Percentiles rank a stretch among this genome's conserved stretches.
Conservation (phyloP, 208 protist species). For the Tritrichomonas foetus region DNA sequence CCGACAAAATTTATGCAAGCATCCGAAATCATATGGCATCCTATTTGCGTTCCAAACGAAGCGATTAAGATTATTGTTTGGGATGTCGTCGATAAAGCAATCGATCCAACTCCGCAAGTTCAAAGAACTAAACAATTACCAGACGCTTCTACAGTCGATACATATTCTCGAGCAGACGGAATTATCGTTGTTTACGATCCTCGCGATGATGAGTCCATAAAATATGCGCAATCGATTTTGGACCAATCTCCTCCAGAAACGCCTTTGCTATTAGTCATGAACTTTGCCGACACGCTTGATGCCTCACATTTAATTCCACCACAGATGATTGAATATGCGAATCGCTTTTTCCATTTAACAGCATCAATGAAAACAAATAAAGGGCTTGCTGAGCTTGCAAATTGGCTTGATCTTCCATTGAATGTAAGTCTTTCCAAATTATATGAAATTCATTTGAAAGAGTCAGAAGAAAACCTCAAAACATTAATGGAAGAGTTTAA, state of each 20-base stretch:
- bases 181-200: neutral
- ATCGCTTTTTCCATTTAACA: neutral
- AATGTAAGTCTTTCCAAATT: neutral
- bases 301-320: neutral
- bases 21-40: neutral
- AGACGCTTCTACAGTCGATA: neutral
- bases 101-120: neutral
- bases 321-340: neutral
- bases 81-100: constrained; percentile 27
- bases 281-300: neutral
- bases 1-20: neutral
- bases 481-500: neutral
- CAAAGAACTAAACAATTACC: neutral
- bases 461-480: neutral
- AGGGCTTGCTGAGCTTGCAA: neutral
- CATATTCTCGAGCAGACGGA: neutral
- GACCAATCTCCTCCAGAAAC: neutral
- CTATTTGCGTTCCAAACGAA: neutral
- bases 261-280: neutral
- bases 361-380: constrained; percentile 16
- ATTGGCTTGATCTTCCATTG: neutral
- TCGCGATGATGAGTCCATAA: neutral
- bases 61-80: neutral
- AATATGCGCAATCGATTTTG: neutral
- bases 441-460: neutral